A percentile compares a stretch with the other conserved stretches of the same genome.
These are phyloP conservation scores for Nothophoma quercina DNA, from an alignment of 2,329 filamentous ascomycete genomes.

Conservation along the genomic window DNA sequence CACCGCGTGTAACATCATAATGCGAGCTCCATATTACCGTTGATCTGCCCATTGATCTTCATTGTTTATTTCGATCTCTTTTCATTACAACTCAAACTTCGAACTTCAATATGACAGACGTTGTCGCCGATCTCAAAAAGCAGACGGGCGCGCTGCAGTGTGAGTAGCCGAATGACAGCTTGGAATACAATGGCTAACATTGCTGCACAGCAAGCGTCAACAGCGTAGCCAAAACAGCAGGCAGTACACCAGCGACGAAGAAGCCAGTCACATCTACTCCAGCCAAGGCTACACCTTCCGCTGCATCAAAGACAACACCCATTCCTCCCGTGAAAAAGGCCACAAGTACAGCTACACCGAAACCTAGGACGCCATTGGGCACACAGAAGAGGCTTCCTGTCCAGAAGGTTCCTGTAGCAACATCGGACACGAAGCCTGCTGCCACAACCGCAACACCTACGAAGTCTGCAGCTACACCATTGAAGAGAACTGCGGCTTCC, in stretches of 20 bases:
- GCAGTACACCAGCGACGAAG: constrained; percentile 32
- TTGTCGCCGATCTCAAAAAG: constrained; percentile 51
- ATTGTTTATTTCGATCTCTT: neutral
- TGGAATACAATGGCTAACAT: neutral
- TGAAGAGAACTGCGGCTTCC: constrained; percentile 28
- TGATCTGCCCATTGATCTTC: neutral
- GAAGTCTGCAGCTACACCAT: constrained; percentile 35
- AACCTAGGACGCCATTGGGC: constrained; percentile 28
- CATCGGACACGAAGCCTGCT: constrained; percentile 20
- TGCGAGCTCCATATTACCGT: neutral
- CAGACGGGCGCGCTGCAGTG: constrained; percentile 53
- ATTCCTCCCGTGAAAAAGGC: constrained; percentile 26
- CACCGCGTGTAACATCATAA: constrained; percentile 3
- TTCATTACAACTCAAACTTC: neutral
- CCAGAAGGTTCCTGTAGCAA: constrained; percentile 10
- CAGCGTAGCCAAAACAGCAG: constrained; percentile 39
- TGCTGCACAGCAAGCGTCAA: constrained; percentile 35
- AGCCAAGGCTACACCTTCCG: constrained; percentile 25
- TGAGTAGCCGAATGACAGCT: constrained; percentile 26
- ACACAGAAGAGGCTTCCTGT: constrained; percentile 32
- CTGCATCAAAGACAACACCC: constrained; percentile 21
- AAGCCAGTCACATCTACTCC: constrained; percentile 32
- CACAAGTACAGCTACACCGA: constrained; percentile 16
- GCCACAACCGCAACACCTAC: constrained; percentile 18
- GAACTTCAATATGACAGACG: constrained; percentile 35